Conservation (phyloP, 2,329 filamentous ascomycete genomes). For the Neospermospora avenae region DNA sequence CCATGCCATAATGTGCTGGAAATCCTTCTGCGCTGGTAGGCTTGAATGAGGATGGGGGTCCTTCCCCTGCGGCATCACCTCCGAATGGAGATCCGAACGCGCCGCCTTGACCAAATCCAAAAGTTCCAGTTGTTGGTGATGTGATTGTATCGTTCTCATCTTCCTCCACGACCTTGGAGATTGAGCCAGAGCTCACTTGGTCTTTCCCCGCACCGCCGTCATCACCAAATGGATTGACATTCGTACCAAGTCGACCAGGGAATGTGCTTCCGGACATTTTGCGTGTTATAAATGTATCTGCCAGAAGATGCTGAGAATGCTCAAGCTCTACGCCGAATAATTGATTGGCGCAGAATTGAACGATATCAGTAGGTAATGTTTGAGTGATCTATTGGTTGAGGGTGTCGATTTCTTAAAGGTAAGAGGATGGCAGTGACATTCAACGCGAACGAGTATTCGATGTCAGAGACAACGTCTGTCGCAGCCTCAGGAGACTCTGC, state of each 20-base stretch:
- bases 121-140: conserved; percentile 67
- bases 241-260: conserved; percentile 66
- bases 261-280: conserved; percentile 73
- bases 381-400: conserved; percentile 60
- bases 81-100: conserved; percentile 37
- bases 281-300: conserved; percentile 38
- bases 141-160: conserved; percentile 74
- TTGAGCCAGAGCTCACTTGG: conserved; percentile 52
- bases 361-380: conserved; percentile 58
- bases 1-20: conserved; percentile 91
- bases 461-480: background rate
- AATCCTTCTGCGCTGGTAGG: conserved; percentile 59
- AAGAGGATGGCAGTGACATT: conserved; percentile 51
- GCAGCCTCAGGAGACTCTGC: background rate
- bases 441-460: conserved; percentile 13
- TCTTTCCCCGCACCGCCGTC: conserved; percentile 33
- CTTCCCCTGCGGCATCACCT: conserved; percentile 45
- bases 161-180: conserved; percentile 43
- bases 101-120: conserved; percentile 42
- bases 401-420: conserved; percentile 59
- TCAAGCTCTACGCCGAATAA: conserved; percentile 62
- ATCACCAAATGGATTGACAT: conserved; percentile 70
- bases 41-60: conserved; percentile 44
- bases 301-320: conserved; percentile 53
- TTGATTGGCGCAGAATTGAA: conserved; percentile 69